Base-by-base conservation (phyloP, 192 early-diverging fungal species). In the Backusella psychrophila region DNA sequence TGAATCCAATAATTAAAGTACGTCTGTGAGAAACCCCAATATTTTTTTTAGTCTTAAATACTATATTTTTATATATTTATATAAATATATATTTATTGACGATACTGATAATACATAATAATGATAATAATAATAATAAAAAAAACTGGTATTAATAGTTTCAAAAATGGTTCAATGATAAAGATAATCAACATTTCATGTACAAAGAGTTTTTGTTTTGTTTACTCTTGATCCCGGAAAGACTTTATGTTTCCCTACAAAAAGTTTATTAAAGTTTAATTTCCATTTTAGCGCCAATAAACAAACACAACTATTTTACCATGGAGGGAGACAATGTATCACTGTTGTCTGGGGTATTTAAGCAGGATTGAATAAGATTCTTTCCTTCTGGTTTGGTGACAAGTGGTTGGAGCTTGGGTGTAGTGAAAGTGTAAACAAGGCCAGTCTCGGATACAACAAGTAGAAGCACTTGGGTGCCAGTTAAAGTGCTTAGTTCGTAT, bases 401-500 rank as follows among this genome's bases (percentile, higher is more conserved):
- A 23, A 97, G 86, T 11, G 95, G 94, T 78, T 96, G 94, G 59
- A 97, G 89, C 84, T 95, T 96, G 49, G 93, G 93, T 31, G 96
- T 97, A 11, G 96, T 95, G 81, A 96, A 96, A 19, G 94, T 96
- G 82, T 96, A 96, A 21, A 97, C 95, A 46, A 96, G 91, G 31
- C 96, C 96, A 65, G 95, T 96, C 81, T 97, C 96, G 12, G 94
- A 96, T 42, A 95, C 96, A 17, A 97, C 94, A 53, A 97, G 82
- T 53, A 97, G 87, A 42, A 97, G 85, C 15, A 96, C 94, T 83
- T 97, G 94, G 6, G 96, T 97, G 69, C 96, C 96, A 11, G 96
- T 97, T 74, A 97, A 86, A 6, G 94, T 96, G 78, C 91, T 92
- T 11, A 97, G 90, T 82, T 97, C 96, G 78, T 93, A 96, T 5